These are phyloP conservation scores for Prunella vulgaris DNA, from an alignment of 257 asterid species.

Conservation along the genomic window DNA sequence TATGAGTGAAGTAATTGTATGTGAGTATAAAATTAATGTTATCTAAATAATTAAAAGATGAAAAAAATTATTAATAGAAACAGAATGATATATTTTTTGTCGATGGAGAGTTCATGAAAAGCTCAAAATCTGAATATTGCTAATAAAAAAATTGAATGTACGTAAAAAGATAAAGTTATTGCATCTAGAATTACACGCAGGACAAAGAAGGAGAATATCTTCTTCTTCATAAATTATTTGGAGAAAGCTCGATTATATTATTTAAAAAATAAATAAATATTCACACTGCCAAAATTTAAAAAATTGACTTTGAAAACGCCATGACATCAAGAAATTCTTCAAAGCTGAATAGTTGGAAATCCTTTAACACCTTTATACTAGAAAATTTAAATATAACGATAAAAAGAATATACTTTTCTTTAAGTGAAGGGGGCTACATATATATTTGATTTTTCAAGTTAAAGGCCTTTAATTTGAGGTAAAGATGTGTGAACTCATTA, in stretches of 20 bases:
- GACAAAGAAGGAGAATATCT: no score
- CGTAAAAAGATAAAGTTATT: neutral
- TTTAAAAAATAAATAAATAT: conserved; percentile 7
- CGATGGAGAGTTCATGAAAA: no score
- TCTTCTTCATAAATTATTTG: neutral
- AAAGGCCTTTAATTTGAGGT: conserved; percentile 2
- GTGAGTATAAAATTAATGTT: no score
- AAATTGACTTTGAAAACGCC: conserved; percentile 21
- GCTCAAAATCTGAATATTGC: neutral
- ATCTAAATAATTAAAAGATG: no score
- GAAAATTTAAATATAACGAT: conserved; percentile 17
- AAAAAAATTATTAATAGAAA: no score
- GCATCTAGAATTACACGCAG: neutral
- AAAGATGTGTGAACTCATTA: conserved; percentile 32
- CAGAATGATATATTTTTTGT: no score
- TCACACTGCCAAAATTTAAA: conserved; percentile 24
- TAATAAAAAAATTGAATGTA: neutral
- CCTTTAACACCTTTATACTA: conserved; percentile 20
- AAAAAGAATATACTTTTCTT: neutral
- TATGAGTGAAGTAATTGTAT: no score
- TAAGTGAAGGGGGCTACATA: conserved; percentile 7
- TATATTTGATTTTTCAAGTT: conserved; percentile 6
- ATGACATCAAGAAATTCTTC: conserved; percentile 40
- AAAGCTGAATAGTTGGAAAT: conserved; percentile 26
- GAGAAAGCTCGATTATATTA: neutral